Conservation (phyloP, 2,329 filamentous ascomycete genomes). For the Daldinia sp. region DNA sequence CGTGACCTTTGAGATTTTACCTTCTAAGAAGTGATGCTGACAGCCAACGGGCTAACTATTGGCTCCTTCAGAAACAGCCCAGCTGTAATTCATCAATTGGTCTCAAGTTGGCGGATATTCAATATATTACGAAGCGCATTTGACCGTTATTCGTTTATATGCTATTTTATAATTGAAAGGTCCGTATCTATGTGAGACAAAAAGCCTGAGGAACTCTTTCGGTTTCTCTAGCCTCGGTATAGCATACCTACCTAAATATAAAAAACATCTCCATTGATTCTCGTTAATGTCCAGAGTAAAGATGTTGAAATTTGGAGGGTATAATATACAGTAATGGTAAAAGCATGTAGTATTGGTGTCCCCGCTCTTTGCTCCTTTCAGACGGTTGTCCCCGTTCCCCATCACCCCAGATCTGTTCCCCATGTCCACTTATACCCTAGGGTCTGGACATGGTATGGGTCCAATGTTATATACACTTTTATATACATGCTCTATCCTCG, state of each 20-base stretch:
- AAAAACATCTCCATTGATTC: slow-evolving; percentile 14
- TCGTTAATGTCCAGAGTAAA: slow-evolving; percentile 12
- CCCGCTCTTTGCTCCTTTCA: slow-evolving; percentile 33
- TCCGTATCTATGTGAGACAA: slow-evolving; percentile 8
- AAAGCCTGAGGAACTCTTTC: slow-evolving; percentile 20
- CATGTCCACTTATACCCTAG: slow-evolving; percentile 1
- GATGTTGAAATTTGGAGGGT: slow-evolving; percentile 9
- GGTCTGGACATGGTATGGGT: slow-evolving; percentile 5
- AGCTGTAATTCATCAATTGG: slow-evolving; percentile 27
- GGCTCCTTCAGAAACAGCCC: slow-evolving; percentile 20
- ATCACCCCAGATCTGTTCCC: slow-evolving; percentile 29
- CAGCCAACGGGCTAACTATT: slow-evolving; percentile 22
- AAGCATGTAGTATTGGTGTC: slow-evolving; percentile 26
- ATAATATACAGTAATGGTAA: slow-evolving; percentile 32
- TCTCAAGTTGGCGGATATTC: slow-evolving; percentile 13
- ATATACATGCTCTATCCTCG: background rate
- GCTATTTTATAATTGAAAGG: background rate
- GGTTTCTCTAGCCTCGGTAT: slow-evolving; percentile 3
- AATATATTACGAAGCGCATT: slow-evolving; percentile 23
- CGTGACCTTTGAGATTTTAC: slow-evolving; percentile 36
- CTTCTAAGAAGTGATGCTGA: slow-evolving; percentile 35
- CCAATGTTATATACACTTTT: background rate
- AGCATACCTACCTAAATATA: background rate
- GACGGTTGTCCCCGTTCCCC: slow-evolving; percentile 27
- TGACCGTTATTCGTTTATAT: slow-evolving; percentile 21